phyloP scores from a whole-genome alignment of 371 early-diverging fungal genomes.

The Coemansia sp. region DNA sequence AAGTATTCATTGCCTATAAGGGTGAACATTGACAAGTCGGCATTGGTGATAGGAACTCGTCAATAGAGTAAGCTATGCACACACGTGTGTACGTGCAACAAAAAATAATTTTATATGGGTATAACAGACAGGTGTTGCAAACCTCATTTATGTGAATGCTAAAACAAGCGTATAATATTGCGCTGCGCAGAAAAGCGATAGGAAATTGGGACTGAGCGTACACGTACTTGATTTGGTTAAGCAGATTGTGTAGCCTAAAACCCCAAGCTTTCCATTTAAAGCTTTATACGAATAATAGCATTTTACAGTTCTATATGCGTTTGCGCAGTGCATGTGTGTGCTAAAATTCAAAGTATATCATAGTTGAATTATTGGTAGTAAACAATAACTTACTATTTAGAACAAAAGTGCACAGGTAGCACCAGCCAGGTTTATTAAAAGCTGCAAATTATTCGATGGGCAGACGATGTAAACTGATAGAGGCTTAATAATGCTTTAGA shows the following conservation, averaged over 20 bases:
- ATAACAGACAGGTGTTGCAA: background rate
- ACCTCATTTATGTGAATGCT: background rate
- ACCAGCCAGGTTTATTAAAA: background rate
- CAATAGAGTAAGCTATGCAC: background rate
- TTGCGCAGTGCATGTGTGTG: background rate
- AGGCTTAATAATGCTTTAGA: background rate
- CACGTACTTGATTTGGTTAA: background rate
- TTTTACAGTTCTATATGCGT: background rate
- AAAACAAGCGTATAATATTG: background rate
- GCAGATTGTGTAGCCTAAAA: background rate
- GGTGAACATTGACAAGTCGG: background rate
- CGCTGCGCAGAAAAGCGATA: background rate
- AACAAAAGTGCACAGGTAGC: background rate
- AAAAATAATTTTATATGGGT: background rate
- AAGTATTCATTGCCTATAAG: background rate
- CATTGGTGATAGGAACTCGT: background rate
- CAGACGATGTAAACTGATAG: background rate
- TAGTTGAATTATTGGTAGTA: background rate
- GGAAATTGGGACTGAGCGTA: background rate
- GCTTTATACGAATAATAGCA: background rate
- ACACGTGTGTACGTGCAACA: background rate
- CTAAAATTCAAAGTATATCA: background rate
- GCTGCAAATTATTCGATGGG: background rate
- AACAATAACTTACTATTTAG: background rate
- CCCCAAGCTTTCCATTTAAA: background rate